These are phyloP conservation scores for Fusarium citri DNA, from an alignment of 2,329 filamentous ascomycete species.

Conservation along the genomic window DNA sequence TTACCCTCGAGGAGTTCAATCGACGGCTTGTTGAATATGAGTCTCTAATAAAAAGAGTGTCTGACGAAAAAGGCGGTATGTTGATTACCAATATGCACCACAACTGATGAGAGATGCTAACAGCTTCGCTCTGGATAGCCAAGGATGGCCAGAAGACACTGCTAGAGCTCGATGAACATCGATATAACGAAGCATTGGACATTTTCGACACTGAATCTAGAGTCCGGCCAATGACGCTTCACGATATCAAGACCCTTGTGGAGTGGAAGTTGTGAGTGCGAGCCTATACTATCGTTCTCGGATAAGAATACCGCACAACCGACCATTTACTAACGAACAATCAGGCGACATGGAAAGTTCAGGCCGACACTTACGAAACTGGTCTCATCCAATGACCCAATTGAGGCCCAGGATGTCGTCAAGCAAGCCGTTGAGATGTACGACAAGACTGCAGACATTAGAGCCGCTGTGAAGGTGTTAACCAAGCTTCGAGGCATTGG, in stretches of 20 bases:
- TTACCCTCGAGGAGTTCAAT: constrained; percentile 52
- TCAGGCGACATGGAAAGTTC: constrained; percentile 70
- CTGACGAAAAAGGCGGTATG: constrained; percentile 59
- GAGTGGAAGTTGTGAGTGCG: constrained; percentile 76
- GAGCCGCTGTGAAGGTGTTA: constrained; percentile 64
- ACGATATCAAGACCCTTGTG: constrained; percentile 70
- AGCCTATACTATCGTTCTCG: background rate
- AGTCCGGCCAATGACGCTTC: constrained; percentile 60
- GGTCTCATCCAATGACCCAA: constrained; percentile 69
- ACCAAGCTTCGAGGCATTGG: constrained; percentile 78
- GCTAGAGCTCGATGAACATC: constrained; percentile 68
- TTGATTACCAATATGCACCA: constrained; percentile 9
- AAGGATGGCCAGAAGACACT: constrained; percentile 65
- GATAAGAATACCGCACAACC: background rate
- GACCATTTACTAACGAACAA: constrained; percentile 5
- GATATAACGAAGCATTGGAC: constrained; percentile 65
- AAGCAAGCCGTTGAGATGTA: constrained; percentile 63
- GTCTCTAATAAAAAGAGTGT: constrained; percentile 57
- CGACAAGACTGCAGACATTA: constrained; percentile 53
- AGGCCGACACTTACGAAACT: constrained; percentile 70
- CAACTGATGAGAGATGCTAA: constrained; percentile 13
- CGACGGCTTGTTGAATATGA: constrained; percentile 54
- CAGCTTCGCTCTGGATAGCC: constrained; percentile 45
- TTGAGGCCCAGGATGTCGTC: constrained; percentile 61
- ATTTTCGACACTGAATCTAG: constrained; percentile 55